These are phyloP conservation scores for Actinomortierella ambigua DNA, from an alignment of 371 early-diverging fungal species.

Conservation along the genomic window DNA sequence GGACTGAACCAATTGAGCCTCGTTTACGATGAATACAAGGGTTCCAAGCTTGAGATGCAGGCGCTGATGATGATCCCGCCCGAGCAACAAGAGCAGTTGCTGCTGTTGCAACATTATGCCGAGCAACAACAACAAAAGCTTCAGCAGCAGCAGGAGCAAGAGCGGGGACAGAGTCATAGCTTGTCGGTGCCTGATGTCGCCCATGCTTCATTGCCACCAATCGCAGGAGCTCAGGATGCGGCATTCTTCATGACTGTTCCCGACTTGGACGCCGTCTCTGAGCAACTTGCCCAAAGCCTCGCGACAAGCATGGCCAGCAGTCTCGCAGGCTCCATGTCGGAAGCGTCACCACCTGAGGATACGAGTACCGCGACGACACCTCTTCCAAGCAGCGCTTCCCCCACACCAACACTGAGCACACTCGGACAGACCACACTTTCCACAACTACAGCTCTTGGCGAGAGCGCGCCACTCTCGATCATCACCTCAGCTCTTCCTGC, in stretches of 20 bases:
- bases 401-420: no score
- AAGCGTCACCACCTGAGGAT: no score
- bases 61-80: constrained; percentile 46
- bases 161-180: neutral
- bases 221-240: no score
- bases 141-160: constrained; percentile 4
- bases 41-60: constrained; percentile 31
- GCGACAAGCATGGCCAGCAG: constrained; percentile 34
- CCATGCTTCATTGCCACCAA: no score
- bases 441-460: neutral
- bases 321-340: constrained; percentile 11
- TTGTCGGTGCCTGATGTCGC: no score
- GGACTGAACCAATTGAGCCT: constrained; percentile 16
- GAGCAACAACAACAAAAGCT: constrained; percentile 31
- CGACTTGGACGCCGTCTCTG: constrained; percentile 37
- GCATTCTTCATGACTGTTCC: constrained; percentile 13
- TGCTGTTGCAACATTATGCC: constrained; percentile 40
- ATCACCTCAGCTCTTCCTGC: constrained; percentile 8
- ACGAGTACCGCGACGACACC: no score
- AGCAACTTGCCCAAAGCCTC: constrained; percentile 31
- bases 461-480: constrained; percentile 4
- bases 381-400: no score
- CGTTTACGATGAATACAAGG: constrained; percentile 20
- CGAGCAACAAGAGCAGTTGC: constrained; percentile 44
- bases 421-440: no score